Evolutionary conservation across 2,329 filamentous ascomycete species (phyloP).

Genomic region (Periconia sp.): DNA sequence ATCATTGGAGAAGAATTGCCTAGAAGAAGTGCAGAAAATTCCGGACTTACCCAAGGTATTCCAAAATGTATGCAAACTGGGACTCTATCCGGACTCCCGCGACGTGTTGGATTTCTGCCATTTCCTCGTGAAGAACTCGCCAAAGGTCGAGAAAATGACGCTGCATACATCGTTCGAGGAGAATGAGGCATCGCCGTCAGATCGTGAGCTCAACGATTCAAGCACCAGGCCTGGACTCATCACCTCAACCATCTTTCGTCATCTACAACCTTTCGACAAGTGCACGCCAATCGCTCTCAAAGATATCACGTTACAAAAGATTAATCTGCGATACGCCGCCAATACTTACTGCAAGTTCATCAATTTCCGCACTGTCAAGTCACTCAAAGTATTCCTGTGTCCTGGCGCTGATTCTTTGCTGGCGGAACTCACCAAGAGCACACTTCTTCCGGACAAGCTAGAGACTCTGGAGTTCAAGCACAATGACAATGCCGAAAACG

Average conservation of each 20-base stretch:
- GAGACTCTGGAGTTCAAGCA: constrained; percentile 52
- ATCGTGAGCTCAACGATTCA: constrained; percentile 50
- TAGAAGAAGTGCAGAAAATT: constrained; percentile 47
- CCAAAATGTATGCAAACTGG: constrained; percentile 46
- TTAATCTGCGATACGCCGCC: constrained; percentile 51
- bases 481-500: constrained; percentile 51
- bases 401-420: constrained; percentile 50
- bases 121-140: constrained; percentile 45
- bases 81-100: constrained; percentile 50
- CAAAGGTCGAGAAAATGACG: constrained; percentile 49
- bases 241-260: constrained; percentile 49
- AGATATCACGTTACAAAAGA: constrained; percentile 48
- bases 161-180: constrained; percentile 51
- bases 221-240: constrained; percentile 51
- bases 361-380: constrained; percentile 48
- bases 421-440: constrained; percentile 50
- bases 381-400: constrained; percentile 48
- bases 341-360: constrained; percentile 52
- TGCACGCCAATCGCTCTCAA: constrained; percentile 49
- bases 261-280: constrained; percentile 50
- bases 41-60: constrained; percentile 45
- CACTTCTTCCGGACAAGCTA: constrained; percentile 47
- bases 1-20: constrained; percentile 45
- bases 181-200: constrained; percentile 33
- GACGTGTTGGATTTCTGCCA: constrained; percentile 49